phyloP scores from a whole-genome alignment of 2,329 filamentous ascomycete species.

The Cryphonectria japonica region DNA sequence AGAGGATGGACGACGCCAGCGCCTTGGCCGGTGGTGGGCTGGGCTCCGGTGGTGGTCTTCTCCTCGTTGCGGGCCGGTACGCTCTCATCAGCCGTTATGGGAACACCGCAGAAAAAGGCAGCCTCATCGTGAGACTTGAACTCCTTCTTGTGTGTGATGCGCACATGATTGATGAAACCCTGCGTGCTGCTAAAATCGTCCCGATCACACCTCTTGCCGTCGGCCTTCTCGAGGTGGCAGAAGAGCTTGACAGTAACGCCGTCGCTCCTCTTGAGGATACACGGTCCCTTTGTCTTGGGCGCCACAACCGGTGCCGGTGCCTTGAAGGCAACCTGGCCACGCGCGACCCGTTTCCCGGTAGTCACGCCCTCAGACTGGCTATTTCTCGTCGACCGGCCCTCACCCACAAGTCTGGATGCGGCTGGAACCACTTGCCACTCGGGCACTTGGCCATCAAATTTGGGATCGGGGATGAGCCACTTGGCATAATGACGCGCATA shows the following conservation, averaged over 20 bases:
- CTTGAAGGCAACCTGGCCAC: slow-evolving; percentile 61
- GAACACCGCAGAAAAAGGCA: slow-evolving; percentile 82
- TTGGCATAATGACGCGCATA: slow-evolving; percentile 93
- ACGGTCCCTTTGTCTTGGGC: slow-evolving; percentile 81
- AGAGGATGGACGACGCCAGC: slow-evolving; percentile 65
- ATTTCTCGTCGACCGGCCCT: slow-evolving; percentile 80
- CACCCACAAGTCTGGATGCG: slow-evolving; percentile 51
- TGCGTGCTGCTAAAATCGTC: slow-evolving; percentile 96
- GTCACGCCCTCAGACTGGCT: slow-evolving; percentile 62
- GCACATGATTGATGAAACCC: slow-evolving; percentile 99
- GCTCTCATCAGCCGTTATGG: slow-evolving; percentile 71
- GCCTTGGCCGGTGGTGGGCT: slow-evolving; percentile 33
- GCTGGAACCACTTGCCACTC: slow-evolving; percentile 50
- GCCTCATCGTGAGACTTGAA: slow-evolving; percentile 97
- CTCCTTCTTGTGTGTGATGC: slow-evolving; percentile 89
- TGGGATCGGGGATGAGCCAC: slow-evolving; percentile 89
- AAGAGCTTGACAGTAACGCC: slow-evolving; percentile 86
- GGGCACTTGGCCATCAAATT: slow-evolving; percentile 73
- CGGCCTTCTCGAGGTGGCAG: slow-evolving; percentile 50
- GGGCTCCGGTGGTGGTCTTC: slow-evolving; percentile 35
- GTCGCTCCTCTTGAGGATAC: slow-evolving; percentile 84
- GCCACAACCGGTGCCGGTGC: slow-evolving; percentile 71
- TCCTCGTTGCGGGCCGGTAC: slow-evolving; percentile 52
- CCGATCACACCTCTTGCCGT: slow-evolving; percentile 72
- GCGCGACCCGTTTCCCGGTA: slow-evolving; percentile 54